Percentiles rank a stretch among this genome's conserved stretches.
Evolutionary conservation across 1,284 basidiomycete species (phyloP).

Genomic region (Puccinia triticina): DNA sequence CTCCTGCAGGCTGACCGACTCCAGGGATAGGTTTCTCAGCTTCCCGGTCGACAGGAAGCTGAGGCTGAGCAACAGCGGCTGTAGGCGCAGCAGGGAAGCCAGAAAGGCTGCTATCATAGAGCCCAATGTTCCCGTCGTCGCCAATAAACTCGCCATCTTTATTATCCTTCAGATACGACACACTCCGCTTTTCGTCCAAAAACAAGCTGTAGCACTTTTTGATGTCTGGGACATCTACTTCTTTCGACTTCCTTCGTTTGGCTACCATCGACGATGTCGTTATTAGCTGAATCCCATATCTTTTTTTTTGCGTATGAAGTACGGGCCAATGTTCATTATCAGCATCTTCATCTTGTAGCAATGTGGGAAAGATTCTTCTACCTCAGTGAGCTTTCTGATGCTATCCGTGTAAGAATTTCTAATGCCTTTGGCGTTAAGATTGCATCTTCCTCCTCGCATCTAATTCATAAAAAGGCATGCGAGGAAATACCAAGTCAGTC

Average conservation of each 20-base stretch:
- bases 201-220: conserved; percentile 75
- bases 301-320: conserved; percentile 66
- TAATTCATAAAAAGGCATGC: conserved; percentile 58
- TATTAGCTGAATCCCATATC: conserved; percentile 89
- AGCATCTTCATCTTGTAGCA: neutral
- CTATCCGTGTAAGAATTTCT: conserved; percentile 80
- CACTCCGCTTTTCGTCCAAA: conserved; percentile 91
- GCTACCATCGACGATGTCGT: conserved; percentile 84
- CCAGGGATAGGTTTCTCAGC: neutral
- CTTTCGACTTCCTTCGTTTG: conserved; percentile 72
- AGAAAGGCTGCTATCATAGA: neutral
- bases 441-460: conserved; percentile 95
- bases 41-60: too few relatives aligned
- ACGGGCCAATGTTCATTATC: neutral
- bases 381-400: conserved; percentile 68
- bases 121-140: conserved; percentile 33
- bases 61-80: neutral
- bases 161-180: conserved; percentile 77
- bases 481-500: neutral
- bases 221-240: conserved; percentile 80
- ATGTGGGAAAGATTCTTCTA: neutral
- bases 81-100: neutral
- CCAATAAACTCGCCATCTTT: conserved; percentile 47
- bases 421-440: conserved; percentile 75
- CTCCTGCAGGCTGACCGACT: neutral